Percentiles rank a stretch among this genome's conserved stretches.
These are phyloP conservation scores for Boletus rufocinnamomeus DNA, from an alignment of 768 basidiomycete genomes.

Conservation along the genomic window DNA sequence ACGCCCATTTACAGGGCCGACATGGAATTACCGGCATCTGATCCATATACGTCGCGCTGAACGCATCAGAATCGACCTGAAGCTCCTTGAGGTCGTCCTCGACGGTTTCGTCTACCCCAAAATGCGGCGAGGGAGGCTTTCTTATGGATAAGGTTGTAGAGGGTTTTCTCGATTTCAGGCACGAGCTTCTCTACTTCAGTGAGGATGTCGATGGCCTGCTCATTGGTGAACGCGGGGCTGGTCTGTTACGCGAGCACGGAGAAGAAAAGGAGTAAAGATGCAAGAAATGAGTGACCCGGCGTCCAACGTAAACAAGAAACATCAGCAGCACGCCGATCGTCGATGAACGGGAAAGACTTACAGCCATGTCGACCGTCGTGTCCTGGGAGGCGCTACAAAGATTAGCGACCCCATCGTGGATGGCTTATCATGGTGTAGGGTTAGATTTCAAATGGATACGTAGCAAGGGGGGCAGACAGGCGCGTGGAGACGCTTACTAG, in stretches of 20 bases:
- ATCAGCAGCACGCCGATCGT: background rate
- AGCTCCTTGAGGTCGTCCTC: background rate
- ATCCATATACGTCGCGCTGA: background rate
- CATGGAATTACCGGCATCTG: background rate
- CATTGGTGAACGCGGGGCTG: background rate
- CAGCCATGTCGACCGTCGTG: background rate
- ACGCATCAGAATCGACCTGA: background rate
- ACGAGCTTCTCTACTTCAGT: background rate
- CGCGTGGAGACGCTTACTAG: background rate
- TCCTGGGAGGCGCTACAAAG: fast-evolving
- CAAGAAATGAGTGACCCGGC: background rate
- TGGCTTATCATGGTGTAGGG: background rate
- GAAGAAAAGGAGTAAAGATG: background rate
- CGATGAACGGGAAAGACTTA: background rate
- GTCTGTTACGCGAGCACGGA: background rate
- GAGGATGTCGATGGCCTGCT: background rate
- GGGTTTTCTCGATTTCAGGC: background rate
- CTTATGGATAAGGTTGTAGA: too few relatives aligned
- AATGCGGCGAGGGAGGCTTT: too few relatives aligned
- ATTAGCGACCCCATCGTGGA: fast-evolving
- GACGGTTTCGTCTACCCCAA: too few relatives aligned
- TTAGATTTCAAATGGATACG: background rate
- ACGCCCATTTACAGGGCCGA: background rate
- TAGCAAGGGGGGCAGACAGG: background rate
- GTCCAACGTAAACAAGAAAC: background rate